Evolutionary conservation across 306 rosid species (phyloP).

Genomic region (Quercus wislizeni): DNA sequence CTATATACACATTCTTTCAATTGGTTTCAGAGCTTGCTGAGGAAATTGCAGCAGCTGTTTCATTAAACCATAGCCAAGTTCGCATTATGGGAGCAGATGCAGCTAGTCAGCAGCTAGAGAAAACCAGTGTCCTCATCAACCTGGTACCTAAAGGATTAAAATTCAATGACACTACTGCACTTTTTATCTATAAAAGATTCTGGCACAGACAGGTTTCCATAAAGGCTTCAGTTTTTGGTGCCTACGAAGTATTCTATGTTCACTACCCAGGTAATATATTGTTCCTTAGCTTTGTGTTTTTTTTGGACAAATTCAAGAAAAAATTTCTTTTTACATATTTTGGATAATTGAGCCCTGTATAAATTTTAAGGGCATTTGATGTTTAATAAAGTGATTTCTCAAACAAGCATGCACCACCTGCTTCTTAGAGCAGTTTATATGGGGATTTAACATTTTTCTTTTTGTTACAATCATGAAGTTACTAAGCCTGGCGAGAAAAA

Average conservation of each 20-base stretch:
- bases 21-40: constrained; percentile 67
- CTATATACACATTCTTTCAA: constrained; percentile 78
- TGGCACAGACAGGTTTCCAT: constrained; percentile 66
- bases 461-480: neutral
- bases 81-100: constrained; percentile 93
- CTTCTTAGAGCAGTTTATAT: neutral
- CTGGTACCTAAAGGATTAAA: constrained; percentile 68
- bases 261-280: constrained; percentile 71
- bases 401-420: neutral
- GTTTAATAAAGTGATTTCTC: neutral
- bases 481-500: neutral
- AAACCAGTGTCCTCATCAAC: constrained; percentile 70
- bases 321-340: neutral
- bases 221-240: constrained; percentile 62
- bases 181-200: constrained; percentile 63
- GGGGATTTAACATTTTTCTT: neutral
- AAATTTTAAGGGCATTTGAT: neutral
- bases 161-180: constrained; percentile 57
- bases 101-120: constrained; percentile 65
- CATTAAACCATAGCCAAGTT: constrained; percentile 78
- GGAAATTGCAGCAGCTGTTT: constrained; percentile 69
- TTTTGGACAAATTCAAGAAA: neutral
- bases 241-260: constrained; percentile 73
- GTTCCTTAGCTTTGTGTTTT: constrained; percentile 1
- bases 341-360: neutral